phyloP scores from a whole-genome alignment of 2,329 filamentous ascomycete genomes.

The Huntiella moniliformis region DNA sequence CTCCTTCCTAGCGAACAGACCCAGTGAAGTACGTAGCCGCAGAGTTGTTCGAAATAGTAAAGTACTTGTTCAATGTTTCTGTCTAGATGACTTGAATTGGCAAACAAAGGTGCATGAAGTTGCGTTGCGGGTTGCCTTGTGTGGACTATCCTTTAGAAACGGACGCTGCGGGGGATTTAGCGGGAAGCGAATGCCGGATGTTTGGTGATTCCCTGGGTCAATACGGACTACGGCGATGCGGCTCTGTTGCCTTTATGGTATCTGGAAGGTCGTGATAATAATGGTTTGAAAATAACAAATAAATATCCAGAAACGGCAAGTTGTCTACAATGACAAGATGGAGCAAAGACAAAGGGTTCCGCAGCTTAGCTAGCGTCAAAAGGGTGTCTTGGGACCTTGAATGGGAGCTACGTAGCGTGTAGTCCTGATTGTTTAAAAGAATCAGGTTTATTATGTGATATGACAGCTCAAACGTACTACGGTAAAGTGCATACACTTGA shows the following conservation, averaged over 20 bases:
- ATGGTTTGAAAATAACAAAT: conserved; percentile 9
- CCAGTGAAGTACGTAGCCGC: too few relatives aligned
- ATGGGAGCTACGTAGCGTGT: too few relatives aligned
- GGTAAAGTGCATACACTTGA: not conserved
- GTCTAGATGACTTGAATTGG: too few relatives aligned
- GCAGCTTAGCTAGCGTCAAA: not conserved
- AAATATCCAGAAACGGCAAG: conserved; percentile 10
- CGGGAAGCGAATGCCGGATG: not conserved
- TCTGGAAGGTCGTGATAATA: not conserved
- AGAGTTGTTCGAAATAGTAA: too few relatives aligned
- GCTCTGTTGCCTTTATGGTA: not conserved
- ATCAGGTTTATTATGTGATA: not conserved
- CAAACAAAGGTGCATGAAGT: too few relatives aligned
- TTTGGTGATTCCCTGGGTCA: too few relatives aligned
- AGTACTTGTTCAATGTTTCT: too few relatives aligned
- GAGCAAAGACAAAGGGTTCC: not conserved
- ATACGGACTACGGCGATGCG: too few relatives aligned
- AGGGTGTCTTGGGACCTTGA: not conserved
- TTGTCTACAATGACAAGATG: not conserved
- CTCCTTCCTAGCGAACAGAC: too few relatives aligned
- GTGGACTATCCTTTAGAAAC: too few relatives aligned
- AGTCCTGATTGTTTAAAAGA: not conserved
- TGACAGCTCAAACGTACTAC: not conserved
- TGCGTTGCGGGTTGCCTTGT: too few relatives aligned
- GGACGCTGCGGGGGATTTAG: too few relatives aligned